Base-by-base conservation (phyloP, 805 yeast genomes). In the Ogataea nitratoaversa region DNA sequence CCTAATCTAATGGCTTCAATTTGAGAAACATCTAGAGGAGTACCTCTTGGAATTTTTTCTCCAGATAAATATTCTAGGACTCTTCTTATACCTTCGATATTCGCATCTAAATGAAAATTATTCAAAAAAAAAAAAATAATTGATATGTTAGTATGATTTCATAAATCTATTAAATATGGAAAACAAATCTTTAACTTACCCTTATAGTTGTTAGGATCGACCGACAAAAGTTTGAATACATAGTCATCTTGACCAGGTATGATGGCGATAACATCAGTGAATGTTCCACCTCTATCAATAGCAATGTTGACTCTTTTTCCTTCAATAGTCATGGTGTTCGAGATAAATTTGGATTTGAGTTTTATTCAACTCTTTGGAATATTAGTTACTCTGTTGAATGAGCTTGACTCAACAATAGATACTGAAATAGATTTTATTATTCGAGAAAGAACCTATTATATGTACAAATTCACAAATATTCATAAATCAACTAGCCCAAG, bases 71-170 rank as follows among this genome's bases (percentile, higher is more conserved):
- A 63, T 56, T 85, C 95, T 44, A 90, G 62, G 0, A 86, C 72
- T 34, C 95, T 65, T 48, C 97, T 72, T 30, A 90, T 85, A 8
- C 96, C 98, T 65, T 90, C 97, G 17, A 90, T 70, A 9, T 95
- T 95, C 0, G 98, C 96, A 70, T 90, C 98, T 2, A 72, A 66
- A 57, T n/a, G 18, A 29, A 29, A 22, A n/a, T n/a, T n/a, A 25
- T 8, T 12, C 11, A 8, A 8, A 65, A 25, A 25, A 25, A 11
- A 11, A 25, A 13, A 25, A 25, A 8, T 12, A 25, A 11, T 23
- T 23, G 25, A 23, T n/a, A n/a, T n/a, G n/a, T n/a, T n/a, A n/a
- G n/a, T n/a, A n/a, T n/a, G n/a, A n/a, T n/a, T n/a, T n/a, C n/a
- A n/a, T n/a, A n/a, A n/a, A n/a, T n/a, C n/a, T n/a, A n/a, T n/a